A percentile compares a stretch with the other conserved stretches of the same genome.
These are phyloP conservation scores for Pyrrhoderma noxium DNA, from an alignment of 1,284 basidiomycete genomes.

Conservation along the genomic window DNA sequence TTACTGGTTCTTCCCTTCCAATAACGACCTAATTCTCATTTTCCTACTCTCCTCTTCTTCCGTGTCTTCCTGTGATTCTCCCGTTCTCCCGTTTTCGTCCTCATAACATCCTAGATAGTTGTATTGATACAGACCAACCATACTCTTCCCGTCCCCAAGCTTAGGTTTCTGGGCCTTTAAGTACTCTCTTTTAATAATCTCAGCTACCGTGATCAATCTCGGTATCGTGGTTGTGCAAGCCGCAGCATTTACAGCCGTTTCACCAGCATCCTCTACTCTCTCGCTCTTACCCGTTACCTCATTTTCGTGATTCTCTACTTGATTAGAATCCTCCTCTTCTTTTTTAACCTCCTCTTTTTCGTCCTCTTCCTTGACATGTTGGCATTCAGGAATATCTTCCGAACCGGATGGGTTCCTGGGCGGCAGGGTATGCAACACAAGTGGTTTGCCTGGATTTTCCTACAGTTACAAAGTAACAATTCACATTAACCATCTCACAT, in stretches of 20 bases:
- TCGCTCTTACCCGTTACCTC: conserved; percentile 14
- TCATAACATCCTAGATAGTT: conserved; percentile 62
- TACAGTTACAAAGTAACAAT: conserved; percentile 25
- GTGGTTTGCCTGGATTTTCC: conserved; percentile 47
- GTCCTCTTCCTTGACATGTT: not conserved
- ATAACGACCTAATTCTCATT: conserved; percentile 28
- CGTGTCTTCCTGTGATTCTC: conserved; percentile 11
- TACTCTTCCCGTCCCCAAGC: not conserved
- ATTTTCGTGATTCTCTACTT: conserved; percentile 16
- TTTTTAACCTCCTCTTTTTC: conserved; percentile 6
- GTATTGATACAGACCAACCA: conserved; percentile 70
- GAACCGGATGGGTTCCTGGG: conserved; percentile 18
- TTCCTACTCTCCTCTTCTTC: conserved; percentile 19
- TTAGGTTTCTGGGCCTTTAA: conserved; percentile 40
- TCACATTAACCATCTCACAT: not conserved
- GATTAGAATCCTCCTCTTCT: not conserved
- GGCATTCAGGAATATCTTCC: not conserved
- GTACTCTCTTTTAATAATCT: conserved; percentile 81
- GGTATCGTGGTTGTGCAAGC: conserved; percentile 46
- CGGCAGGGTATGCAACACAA: conserved; percentile 67
- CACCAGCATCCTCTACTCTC: conserved; percentile 17
- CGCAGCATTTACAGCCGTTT: not conserved
- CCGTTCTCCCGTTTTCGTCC: conserved; percentile 20
- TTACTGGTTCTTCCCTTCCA: conserved; percentile 51
- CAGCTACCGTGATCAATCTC: conserved; percentile 67